A percentile compares a stretch with the other conserved stretches of the same genome.
Conservation (phyloP, 2,329 filamentous ascomycete species). For the Aspergillus sp. region DNA sequence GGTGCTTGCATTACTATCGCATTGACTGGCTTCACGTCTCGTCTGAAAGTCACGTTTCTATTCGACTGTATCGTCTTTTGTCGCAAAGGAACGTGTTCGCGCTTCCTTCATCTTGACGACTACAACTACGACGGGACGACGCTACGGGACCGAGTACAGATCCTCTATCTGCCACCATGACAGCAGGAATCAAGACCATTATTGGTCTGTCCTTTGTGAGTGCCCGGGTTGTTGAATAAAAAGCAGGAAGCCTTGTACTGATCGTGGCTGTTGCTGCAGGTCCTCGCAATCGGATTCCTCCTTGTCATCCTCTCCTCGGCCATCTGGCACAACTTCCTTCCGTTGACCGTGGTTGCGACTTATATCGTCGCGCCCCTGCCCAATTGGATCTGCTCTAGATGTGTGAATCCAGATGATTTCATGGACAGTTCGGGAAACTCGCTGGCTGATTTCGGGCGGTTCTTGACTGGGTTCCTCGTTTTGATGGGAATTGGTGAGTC, state of each 20-base stretch:
- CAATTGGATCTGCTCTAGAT: conserved; percentile 90
- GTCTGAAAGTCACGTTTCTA: neutral
- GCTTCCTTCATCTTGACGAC: conserved; percentile 1
- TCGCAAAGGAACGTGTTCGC: neutral
- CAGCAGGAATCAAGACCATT: conserved; percentile 96
- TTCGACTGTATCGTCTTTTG: conserved; percentile 1
- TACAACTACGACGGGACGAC: conserved; percentile 1
- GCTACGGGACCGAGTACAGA: conserved; percentile 10
- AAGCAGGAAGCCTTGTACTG: neutral
- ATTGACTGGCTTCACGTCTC: too few relatives aligned
- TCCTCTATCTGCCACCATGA: conserved; percentile 37
- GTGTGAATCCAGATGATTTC: conserved; percentile 89
- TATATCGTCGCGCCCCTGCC: conserved; percentile 89
- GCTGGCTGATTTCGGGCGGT: conserved; percentile 85
- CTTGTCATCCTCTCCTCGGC: conserved; percentile 97
- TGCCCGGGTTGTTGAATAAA: neutral
- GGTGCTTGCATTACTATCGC: neutral
- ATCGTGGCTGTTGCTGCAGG: conserved; percentile 34
- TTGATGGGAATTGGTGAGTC: conserved; percentile 91
- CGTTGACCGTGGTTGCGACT: conserved; percentile 88
- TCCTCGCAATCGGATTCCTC: conserved; percentile 96
- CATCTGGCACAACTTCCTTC: conserved; percentile 89
- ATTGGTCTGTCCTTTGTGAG: conserved; percentile 94
- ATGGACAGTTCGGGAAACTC: conserved; percentile 76
- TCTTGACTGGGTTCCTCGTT: conserved; percentile 90